phyloP scores from a whole-genome alignment of 768 basidiomycete species.

The Boletus tylopilopsis region DNA sequence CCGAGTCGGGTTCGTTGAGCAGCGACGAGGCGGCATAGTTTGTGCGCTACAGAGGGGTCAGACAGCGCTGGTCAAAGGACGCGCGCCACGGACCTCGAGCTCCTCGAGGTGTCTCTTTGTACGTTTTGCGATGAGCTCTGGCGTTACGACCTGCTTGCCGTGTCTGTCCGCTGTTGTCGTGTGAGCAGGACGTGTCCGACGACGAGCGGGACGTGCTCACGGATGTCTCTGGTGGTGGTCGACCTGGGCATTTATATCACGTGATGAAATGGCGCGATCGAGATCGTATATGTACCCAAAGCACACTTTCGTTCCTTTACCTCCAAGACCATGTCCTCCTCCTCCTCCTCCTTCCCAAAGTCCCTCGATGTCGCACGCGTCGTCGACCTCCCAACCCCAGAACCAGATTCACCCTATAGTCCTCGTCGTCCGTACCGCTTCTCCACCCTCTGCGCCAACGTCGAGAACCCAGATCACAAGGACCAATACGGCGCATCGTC shows the following conservation, averaged over 20 bases:
- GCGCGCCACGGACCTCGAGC: constrained; percentile 55
- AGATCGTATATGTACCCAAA: neutral
- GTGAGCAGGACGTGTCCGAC: constrained; percentile 9
- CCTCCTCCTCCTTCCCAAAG: neutral
- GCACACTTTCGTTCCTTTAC: neutral
- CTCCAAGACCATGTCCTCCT: constrained; percentile 4
- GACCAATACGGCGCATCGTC: constrained; percentile 94
- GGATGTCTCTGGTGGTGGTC: constrained; percentile 14
- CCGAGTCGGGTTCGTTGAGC: constrained; percentile 30
- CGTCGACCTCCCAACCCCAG: constrained; percentile 73
- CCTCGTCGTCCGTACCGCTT: constrained; percentile 78
- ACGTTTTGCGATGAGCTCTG: constrained; percentile 71
- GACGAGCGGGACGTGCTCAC: constrained; percentile 31
- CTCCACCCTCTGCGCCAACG: constrained; percentile 87
- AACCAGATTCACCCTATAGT: constrained; percentile 70
- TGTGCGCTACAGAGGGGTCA: constrained; percentile 49
- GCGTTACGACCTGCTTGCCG: constrained; percentile 42
- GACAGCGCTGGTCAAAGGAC: neutral
- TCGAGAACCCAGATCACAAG: constrained; percentile 87
- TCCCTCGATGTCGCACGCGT: constrained; percentile 6
- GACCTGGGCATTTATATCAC: constrained; percentile 21
- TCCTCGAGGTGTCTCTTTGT: constrained; percentile 78
- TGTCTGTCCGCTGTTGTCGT: constrained; percentile 42
- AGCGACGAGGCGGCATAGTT: constrained; percentile 60
- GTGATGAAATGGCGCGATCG: constrained; percentile 20